These are phyloP conservation scores for Cyberlindnera mississippiensis DNA, from an alignment of 805 yeast species.

Conservation along the genomic window DNA sequence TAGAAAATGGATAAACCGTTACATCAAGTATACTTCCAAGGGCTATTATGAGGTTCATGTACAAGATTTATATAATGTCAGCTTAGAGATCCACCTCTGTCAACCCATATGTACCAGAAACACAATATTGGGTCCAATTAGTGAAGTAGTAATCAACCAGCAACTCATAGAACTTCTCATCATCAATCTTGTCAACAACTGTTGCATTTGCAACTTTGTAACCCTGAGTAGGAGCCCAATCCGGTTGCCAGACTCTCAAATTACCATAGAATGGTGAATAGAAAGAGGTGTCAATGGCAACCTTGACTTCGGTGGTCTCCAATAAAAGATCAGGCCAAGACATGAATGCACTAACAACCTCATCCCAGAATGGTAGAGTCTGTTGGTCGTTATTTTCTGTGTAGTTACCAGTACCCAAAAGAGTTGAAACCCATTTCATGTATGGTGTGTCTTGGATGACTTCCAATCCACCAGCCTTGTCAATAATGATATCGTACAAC, in stretches of 20 bases:
- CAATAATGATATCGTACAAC: constrained; percentile 33
- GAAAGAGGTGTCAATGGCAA: constrained; percentile 38
- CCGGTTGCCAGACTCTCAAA: constrained; percentile 36
- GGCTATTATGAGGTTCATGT: too few species aligned
- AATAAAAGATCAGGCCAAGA: constrained; percentile 34
- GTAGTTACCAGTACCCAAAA: constrained; percentile 36
- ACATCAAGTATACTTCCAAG: too few species aligned
- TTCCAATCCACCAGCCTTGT: constrained; percentile 33
- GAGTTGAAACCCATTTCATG: constrained; percentile 28
- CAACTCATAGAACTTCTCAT: constrained; percentile 29
- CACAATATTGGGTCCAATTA: constrained; percentile 38
- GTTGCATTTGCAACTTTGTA: constrained; percentile 35
- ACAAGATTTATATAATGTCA: too few species aligned
- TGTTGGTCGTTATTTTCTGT: constrained; percentile 30
- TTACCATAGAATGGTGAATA: constrained; percentile 41
- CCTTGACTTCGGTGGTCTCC: constrained; percentile 29
- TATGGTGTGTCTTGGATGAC: constrained; percentile 29
- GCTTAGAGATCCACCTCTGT: constrained; percentile 8
- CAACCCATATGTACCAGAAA: constrained; percentile 8
- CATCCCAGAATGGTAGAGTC: constrained; percentile 42
- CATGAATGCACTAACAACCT: constrained; percentile 37
- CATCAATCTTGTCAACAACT: constrained; percentile 32
- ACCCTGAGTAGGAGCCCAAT: constrained; percentile 34
- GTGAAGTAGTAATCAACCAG: constrained; percentile 32
- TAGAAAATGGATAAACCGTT: too few species aligned